Percentiles rank a stretch among this genome's conserved stretches.
These are phyloP conservation scores for Centaurea solstitialis DNA, from an alignment of 129 eudicot species.

Conservation along the genomic window DNA sequence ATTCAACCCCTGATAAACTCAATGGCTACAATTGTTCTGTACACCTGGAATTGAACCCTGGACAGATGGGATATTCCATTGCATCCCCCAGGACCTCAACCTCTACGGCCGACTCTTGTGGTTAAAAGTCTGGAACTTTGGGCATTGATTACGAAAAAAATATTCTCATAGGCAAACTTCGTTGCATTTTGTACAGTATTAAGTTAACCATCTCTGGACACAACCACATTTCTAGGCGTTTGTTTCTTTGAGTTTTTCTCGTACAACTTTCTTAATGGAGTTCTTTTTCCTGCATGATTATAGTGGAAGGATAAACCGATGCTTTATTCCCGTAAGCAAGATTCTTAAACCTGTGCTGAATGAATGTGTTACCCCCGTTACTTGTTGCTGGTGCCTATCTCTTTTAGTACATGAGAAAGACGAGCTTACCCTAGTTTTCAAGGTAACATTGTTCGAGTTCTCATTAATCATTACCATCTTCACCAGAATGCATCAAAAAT, in stretches of 20 bases:
- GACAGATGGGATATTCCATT: too few species aligned
- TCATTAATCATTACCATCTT: conserved; percentile 1
- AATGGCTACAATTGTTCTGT: too few species aligned
- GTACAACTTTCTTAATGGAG: neutral
- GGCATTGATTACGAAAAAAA: too few species aligned
- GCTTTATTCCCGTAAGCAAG: conserved; percentile 72
- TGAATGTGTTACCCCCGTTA: conserved; percentile 87
- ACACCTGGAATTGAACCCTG: too few species aligned
- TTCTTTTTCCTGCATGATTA: conserved; percentile 4
- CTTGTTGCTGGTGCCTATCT: conserved; percentile 89
- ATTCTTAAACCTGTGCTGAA: conserved; percentile 83
- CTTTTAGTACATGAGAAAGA: conserved; percentile 64
- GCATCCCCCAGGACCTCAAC: too few species aligned
- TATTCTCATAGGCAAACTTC: too few species aligned
- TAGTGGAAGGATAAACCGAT: conserved; percentile 69
- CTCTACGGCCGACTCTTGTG: too few species aligned
- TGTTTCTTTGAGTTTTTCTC: neutral
- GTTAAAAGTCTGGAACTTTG: too few species aligned
- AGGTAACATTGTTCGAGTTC: conserved; percentile 19
- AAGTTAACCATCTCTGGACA: too few species aligned
- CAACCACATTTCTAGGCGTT: neutral
- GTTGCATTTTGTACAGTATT: too few species aligned
- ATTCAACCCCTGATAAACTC: too few species aligned
- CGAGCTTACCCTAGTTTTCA: conserved; percentile 48
- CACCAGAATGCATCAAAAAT: neutral